These are phyloP conservation scores for Aspergillus biplanus DNA, from an alignment of 495 filamentous ascomycete species.

Conservation along the genomic window DNA sequence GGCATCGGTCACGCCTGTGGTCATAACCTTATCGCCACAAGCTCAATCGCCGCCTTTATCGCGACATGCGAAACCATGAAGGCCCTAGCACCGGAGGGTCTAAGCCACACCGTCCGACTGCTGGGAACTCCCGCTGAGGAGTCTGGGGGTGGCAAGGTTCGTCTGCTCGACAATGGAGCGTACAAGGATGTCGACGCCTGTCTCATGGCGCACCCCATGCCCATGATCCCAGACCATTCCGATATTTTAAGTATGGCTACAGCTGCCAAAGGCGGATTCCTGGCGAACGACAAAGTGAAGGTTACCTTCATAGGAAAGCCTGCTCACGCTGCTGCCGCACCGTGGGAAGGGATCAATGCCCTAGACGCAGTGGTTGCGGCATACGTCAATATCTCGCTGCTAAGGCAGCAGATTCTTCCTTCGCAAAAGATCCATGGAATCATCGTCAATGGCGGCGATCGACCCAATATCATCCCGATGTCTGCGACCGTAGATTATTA, in stretches of 20 bases:
- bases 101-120: slow-evolving; percentile 34
- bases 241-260: slow-evolving; percentile 34
- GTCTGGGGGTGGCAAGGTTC: slow-evolving; percentile 49
- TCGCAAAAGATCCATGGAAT: slow-evolving; percentile 50
- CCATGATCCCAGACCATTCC: slow-evolving; percentile 33
- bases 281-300: slow-evolving; percentile 57
- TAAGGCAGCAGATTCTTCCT: slow-evolving; percentile 61
- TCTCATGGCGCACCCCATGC: slow-evolving; percentile 59
- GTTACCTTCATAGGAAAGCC: slow-evolving; percentile 50
- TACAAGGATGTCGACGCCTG: slow-evolving; percentile 51
- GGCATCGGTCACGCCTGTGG: slow-evolving; percentile 69
- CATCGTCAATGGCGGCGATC: slow-evolving; percentile 46
- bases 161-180: slow-evolving; percentile 52
- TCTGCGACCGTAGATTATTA: slow-evolving; percentile 59
- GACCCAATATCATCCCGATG: slow-evolving; percentile 58
- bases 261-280: slow-evolving; percentile 44
- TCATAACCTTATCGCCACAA: slow-evolving; percentile 70
- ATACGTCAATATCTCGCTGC: slow-evolving; percentile 62
- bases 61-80: slow-evolving; percentile 40
- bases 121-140: slow-evolving; percentile 52
- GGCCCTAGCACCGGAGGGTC: slow-evolving; percentile 9
- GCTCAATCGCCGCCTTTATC: slow-evolving; percentile 48
- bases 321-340: slow-evolving; percentile 60
- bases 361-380: slow-evolving; percentile 64
- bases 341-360: slow-evolving; percentile 68